Percentiles rank a stretch among this genome's conserved stretches.
phyloP scores from a whole-genome alignment of 768 basidiomycete species.

The Rhizopogon vesiculosus region DNA sequence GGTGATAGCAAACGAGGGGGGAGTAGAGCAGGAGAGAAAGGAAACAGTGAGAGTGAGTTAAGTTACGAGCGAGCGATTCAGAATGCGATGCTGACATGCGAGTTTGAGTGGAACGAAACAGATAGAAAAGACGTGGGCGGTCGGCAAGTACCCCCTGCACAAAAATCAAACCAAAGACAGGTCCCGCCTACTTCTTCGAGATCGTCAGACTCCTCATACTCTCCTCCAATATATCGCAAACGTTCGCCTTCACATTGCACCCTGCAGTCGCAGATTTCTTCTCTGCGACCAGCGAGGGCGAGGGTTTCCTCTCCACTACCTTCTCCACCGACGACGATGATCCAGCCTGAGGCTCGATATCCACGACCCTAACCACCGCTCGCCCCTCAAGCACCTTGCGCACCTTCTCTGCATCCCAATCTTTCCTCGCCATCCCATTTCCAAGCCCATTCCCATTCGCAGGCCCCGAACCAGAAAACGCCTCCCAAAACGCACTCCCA shows the following conservation, averaged over 20 bases:
- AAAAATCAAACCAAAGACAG: not conserved
- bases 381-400: constrained; percentile 77
- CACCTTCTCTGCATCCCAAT: constrained; percentile 76
- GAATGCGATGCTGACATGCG: no score
- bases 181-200: constrained; percentile 39
- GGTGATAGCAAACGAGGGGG: no score
- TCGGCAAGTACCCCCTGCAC: no score
- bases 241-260: constrained; percentile 13
- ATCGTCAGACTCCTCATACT: constrained; percentile 64
- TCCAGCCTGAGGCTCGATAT: constrained; percentile 45
- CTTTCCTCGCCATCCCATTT: constrained; percentile 14
- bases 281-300: not conserved
- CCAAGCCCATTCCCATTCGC: not conserved
- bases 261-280: constrained; percentile 7
- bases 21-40: no score
- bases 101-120: no score
- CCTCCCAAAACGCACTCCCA: constrained; percentile 82
- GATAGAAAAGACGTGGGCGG: no score
- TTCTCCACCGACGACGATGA: not conserved
- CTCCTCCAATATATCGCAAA: constrained; percentile 54
- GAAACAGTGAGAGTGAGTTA: no score
- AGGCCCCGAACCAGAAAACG: constrained; percentile 55
- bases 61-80: no score
- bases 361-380: constrained; percentile 75
- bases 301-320: not conserved